Evolutionary conservation across 768 basidiomycete genomes (phyloP), one percentile per base, ranked within the genome.

Genomic region (Nidularia sp.): DNA sequence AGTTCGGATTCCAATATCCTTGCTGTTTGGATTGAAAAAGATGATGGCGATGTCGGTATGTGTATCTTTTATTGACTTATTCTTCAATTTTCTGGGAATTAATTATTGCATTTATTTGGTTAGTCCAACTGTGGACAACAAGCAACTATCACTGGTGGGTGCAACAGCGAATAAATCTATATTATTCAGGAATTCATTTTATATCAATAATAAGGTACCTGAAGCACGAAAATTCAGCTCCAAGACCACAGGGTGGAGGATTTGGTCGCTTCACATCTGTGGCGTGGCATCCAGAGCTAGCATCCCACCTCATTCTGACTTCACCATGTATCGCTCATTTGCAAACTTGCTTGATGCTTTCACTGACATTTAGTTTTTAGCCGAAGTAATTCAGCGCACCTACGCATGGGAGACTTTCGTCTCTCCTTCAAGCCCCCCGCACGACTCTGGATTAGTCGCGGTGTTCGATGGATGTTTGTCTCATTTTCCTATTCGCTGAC

Each of bases 71-170:
- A 6, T 31, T 6, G 6, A 15, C 5, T 53, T 46, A 34, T 29
- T 47, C 35, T 46, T 41, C 49, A 33, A 22, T 25, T 29, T n/a
- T n/a, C n/a, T n/a, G n/a, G n/a, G n/a, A n/a, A n/a, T n/a, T n/a
- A n/a, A n/a, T n/a, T n/a, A n/a, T n/a, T n/a, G n/a, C n/a, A n/a
- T 12, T 47, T 13, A 18, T 15, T 49, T 52, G 49, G 45, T 39
- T 64, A 86, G 92, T 98, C 13, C 97, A 99, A 70, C 72, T 98
- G 0, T 99, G 94, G 93, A 89, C 92, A 1, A 91, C 79, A 5
- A 85, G 90, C 32, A 99, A 99, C 63, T 98, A 97, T 66, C 87
- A 98, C 63, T 98, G 97, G 93, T 89, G 58, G 25, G 63, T 60
- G 29, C 32, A n/a, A n/a, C n/a, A n/a, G 8, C 15, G 2, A 15